Percentiles rank a stretch among this genome's conserved stretches.
These are phyloP conservation scores for Rhinocladiella mackenziei DNA, from an alignment of 2,329 filamentous ascomycete species.

Conservation along the genomic window DNA sequence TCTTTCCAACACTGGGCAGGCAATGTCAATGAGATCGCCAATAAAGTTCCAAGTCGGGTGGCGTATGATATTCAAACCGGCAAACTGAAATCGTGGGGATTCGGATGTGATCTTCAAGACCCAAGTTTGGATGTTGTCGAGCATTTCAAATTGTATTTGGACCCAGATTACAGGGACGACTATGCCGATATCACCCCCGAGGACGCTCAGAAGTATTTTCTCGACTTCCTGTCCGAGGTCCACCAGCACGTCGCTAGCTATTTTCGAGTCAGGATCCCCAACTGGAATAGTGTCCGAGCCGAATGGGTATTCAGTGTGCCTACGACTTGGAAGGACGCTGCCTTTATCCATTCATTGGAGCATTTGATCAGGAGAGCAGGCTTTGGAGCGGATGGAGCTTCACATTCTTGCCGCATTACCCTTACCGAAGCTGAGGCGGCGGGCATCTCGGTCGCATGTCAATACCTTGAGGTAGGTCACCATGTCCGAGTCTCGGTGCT, in stretches of 20 bases:
- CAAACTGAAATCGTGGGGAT: slow-evolving; percentile 34
- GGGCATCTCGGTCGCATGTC: slow-evolving; percentile 46
- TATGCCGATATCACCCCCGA: slow-evolving; percentile 26
- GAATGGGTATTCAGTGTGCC: slow-evolving; percentile 44
- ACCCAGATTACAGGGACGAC: slow-evolving; percentile 31
- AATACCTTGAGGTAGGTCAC: slow-evolving; percentile 32
- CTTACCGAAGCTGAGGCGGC: slow-evolving; percentile 54
- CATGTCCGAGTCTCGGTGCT: too few relatives aligned
- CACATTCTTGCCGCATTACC: slow-evolving; percentile 43
- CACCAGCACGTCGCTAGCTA: slow-evolving; percentile 34
- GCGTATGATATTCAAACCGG: slow-evolving; percentile 28
- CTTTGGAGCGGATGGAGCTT: slow-evolving; percentile 29
- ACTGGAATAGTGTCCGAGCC: slow-evolving; percentile 32
- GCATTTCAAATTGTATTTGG: slow-evolving; percentile 40
- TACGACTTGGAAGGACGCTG: slow-evolving; percentile 41
- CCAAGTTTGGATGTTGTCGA: slow-evolving; percentile 31
- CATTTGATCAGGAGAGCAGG: slow-evolving; percentile 33
- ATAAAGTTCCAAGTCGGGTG: slow-evolving; percentile 36
- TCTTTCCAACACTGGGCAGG: slow-evolving; percentile 38
- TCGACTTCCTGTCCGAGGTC: slow-evolving; percentile 36
- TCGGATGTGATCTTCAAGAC: slow-evolving; percentile 36
- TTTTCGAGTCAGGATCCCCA: slow-evolving; percentile 30
- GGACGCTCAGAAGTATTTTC: slow-evolving; percentile 33
- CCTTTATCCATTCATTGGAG: slow-evolving; percentile 37
- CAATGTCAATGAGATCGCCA: slow-evolving; percentile 33